A percentile compares a stretch with the other conserved stretches of the same genome.
These are phyloP conservation scores for Fusarium dlaminii DNA, from an alignment of 2,329 filamentous ascomycete genomes.

Conservation along the genomic window DNA sequence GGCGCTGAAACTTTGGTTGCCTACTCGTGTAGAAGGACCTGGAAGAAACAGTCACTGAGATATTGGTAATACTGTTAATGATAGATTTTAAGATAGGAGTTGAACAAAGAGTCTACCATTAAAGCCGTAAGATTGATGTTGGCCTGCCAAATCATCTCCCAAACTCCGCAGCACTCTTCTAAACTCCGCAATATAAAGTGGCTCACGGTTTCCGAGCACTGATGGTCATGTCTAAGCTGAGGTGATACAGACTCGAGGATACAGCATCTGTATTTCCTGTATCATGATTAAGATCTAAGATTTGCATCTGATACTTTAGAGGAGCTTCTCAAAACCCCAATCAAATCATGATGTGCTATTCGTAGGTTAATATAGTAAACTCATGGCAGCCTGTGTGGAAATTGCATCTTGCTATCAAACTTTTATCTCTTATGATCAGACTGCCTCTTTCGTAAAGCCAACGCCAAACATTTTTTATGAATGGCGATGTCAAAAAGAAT, in stretches of 20 bases:
- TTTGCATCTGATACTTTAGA: not conserved
- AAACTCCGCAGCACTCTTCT: conserved; percentile 25
- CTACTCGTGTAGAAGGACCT: conserved; percentile 16
- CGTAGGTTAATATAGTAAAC: not conserved
- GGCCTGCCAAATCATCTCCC: not conserved
- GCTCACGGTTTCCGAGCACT: not conserved
- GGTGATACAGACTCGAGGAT: not conserved
- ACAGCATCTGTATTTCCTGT: not conserved
- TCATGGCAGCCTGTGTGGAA: not conserved
- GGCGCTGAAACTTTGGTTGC: conserved; percentile 28
- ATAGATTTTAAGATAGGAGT: not conserved
- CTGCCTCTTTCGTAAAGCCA: not conserved
- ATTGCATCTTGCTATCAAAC: not conserved
- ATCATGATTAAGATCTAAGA: not conserved
- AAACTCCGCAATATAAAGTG: conserved; percentile 28
- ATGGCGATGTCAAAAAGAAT: not conserved
- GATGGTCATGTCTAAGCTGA: not conserved
- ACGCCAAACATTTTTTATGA: not conserved
- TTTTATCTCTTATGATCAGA: not conserved
- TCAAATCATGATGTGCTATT: not conserved
- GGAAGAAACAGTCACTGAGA: conserved; percentile 6
- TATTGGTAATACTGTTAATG: not conserved
- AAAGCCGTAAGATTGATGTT: not conserved
- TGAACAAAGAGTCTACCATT: not conserved
- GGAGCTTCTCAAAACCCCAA: not conserved